These are phyloP conservation scores for Prunus mume DNA, from an alignment of 306 rosid genomes.

Conservation along the genomic window DNA sequence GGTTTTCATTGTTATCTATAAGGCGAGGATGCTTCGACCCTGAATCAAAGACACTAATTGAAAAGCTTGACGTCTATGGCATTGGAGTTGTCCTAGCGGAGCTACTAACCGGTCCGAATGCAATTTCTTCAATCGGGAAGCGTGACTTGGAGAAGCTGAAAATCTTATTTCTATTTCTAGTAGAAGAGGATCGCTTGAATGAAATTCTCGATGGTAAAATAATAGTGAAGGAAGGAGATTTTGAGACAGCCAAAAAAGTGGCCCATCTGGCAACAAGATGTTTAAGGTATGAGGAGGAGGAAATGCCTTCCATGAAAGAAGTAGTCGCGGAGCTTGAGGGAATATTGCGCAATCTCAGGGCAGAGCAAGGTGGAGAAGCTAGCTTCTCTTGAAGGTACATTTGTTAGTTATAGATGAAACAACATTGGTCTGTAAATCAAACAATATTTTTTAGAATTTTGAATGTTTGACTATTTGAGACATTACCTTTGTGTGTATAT, in stretches of 20 bases:
- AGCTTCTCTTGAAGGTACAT: too few relatives aligned
- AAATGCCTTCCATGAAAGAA: neutral
- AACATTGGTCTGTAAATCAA: too few relatives aligned
- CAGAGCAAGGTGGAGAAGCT: too few relatives aligned
- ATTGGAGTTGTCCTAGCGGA: slow-evolving; percentile 23
- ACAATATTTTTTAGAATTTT: too few relatives aligned
- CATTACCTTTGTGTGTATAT: too few relatives aligned
- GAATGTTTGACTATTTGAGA: too few relatives aligned
- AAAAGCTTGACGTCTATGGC: slow-evolving; percentile 18
- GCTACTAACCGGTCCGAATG: slow-evolving; percentile 4
- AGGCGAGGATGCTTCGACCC: neutral
- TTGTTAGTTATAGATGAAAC: too few relatives aligned
- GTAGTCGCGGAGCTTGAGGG: neutral
- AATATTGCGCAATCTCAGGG: too few relatives aligned
- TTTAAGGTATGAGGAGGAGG: neutral
- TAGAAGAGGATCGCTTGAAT: neutral
- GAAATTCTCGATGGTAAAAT: neutral
- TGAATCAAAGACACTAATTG: neutral
- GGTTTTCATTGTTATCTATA: too few relatives aligned
- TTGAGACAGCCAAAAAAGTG: neutral
- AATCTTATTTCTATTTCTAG: neutral
- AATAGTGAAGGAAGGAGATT: neutral
- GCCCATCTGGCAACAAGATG: neutral
- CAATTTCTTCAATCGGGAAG: neutral
- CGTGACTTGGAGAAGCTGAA: neutral